Evolutionary conservation across 148 eudicot species (phyloP).

Genomic region (Arbutus unedo): DNA sequence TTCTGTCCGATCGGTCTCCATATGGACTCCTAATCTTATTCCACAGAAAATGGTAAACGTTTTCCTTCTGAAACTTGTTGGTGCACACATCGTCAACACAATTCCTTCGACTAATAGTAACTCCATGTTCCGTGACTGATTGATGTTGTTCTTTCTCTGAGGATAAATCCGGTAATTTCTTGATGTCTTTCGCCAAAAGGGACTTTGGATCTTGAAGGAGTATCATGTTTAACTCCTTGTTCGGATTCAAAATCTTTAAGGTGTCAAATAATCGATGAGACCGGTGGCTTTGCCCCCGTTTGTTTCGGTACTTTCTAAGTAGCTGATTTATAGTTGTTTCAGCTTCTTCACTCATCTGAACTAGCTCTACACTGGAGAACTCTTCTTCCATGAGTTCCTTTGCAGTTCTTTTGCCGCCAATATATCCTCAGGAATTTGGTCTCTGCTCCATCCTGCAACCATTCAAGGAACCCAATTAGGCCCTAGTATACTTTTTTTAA

Average conservation of each 20-base stretch:
- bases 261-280: constrained; percentile 46
- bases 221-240: constrained; percentile 48
- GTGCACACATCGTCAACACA: constrained; percentile 7
- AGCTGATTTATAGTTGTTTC: constrained; percentile 24
- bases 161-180: constrained; percentile 35
- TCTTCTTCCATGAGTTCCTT: constrained; percentile 18
- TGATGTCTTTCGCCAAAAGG: constrained; percentile 37
- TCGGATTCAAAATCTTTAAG: constrained; percentile 47
- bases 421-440: background rate
- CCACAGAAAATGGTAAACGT: constrained; percentile 8
- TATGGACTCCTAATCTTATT: constrained; percentile 11
- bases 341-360: constrained; percentile 20
- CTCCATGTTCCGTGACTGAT: background rate
- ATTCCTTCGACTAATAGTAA: background rate
- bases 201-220: constrained; percentile 55
- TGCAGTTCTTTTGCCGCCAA: constrained; percentile 6
- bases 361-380: background rate
- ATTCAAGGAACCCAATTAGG: background rate
- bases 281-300: constrained; percentile 30
- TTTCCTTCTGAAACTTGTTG: constrained; percentile 12
- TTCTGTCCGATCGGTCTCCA: constrained; percentile 7
- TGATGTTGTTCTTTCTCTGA: constrained; percentile 21
- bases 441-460: constrained; percentile 21
- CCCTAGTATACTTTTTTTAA: background rate
- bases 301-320: constrained; percentile 19